These are phyloP conservation scores for Lecanicillium sp. DNA, from an alignment of 2,329 filamentous ascomycete genomes.

Conservation along the genomic window DNA sequence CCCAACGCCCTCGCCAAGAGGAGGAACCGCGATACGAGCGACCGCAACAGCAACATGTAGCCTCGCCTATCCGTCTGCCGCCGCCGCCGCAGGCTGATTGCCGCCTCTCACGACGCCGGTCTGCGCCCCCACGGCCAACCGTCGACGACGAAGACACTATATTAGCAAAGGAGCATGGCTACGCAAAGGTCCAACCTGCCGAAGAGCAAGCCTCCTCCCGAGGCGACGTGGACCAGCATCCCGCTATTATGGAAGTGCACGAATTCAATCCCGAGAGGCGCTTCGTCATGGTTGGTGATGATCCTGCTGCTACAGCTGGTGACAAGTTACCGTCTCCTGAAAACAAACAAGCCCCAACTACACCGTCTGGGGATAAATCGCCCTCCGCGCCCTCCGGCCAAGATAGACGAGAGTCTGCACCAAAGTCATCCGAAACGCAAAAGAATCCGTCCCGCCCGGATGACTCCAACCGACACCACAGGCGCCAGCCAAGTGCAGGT, in stretches of 20 bases:
- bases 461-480: neutral
- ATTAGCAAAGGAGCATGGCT: constrained; percentile 54
- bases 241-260: constrained; percentile 58
- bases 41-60: neutral
- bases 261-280: constrained; percentile 57
- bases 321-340: constrained; percentile 24
- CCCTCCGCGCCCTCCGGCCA: neutral
- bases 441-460: neutral
- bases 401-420: neutral
- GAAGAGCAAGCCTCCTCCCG: constrained; percentile 54
- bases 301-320: neutral
- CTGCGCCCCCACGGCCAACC: constrained; percentile 52
- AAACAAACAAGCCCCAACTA: constrained; percentile 19
- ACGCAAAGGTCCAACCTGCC: constrained; percentile 20
- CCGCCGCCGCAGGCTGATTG: neutral
- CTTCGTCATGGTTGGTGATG: constrained; percentile 51
- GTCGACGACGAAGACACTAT: constrained; percentile 65
- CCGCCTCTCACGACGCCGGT: neutral
- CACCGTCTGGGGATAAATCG: neutral
- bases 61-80: constrained; percentile 8
- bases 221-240: constrained; percentile 63
- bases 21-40: constrained; percentile 2
- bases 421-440: neutral
- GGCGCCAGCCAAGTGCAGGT: constrained; percentile 13
- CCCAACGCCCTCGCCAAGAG: neutral